A percentile compares a stretch with the other conserved stretches of the same genome.
phyloP scores from a whole-genome alignment of 768 basidiomycete genomes.

The Calocera cornea region DNA sequence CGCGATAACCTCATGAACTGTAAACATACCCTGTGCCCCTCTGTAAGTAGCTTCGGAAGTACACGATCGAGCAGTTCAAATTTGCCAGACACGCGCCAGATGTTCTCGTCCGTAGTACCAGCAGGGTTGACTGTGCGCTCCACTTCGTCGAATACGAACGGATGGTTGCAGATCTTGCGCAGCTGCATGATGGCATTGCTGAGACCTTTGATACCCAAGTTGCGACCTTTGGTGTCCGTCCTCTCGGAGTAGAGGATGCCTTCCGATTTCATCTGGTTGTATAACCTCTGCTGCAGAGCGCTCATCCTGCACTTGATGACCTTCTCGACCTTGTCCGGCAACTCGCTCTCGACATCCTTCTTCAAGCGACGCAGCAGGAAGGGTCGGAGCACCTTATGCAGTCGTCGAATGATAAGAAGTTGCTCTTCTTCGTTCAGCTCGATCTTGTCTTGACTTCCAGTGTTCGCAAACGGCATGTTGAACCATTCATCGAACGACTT shows the following conservation, averaged over 20 bases:
- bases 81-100: constrained; percentile 82
- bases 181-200: constrained; percentile 97
- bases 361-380: constrained; percentile 87
- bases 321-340: constrained; percentile 96
- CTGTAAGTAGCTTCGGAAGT: constrained; percentile 86
- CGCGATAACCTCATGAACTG: not conserved
- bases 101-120: constrained; percentile 67
- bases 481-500: constrained; percentile 99
- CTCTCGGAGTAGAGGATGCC: constrained; percentile 85
- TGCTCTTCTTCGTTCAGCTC: constrained; percentile 99
- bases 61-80: constrained; percentile 83
- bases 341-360: constrained; percentile 90
- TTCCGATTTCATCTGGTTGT: constrained; percentile 96
- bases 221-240: constrained; percentile 57
- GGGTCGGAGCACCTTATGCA: constrained; percentile 90
- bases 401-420: constrained; percentile 85
- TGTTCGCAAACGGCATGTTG: constrained; percentile 97
- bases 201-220: constrained; percentile 69
- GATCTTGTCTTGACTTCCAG: constrained; percentile 95
- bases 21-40: constrained; percentile 65
- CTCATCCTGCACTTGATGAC: constrained; percentile 95
- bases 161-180: constrained; percentile 96
- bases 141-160: constrained; percentile 88
- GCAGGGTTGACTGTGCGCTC: constrained; percentile 86
- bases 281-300: constrained; percentile 77